Evolutionary conservation across 805 yeast species (phyloP), one percentile per base, ranked within the genome.

Genomic region (Starmera caribaea): DNA sequence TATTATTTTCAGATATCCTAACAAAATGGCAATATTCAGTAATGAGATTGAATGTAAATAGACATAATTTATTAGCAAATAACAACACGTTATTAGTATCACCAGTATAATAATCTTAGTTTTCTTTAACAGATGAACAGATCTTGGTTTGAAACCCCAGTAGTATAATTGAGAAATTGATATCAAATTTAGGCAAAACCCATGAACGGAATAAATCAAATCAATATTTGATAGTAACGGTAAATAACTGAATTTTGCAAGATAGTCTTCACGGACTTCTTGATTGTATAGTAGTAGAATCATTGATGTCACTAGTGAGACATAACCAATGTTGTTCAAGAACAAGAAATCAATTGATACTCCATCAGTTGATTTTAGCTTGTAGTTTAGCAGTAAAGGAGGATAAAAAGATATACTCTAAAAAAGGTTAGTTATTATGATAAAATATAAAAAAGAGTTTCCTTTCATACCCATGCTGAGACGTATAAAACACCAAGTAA

Each of bases 341-440:
- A 64, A 53, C 3, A 70, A 52, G 42, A 65, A 72, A 45, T 74
- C 81, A 4, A 65, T 46, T 0, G 79, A 74, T 2, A 74, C 50
- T 0, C 77, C 76, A 38, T 70, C 72, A 0, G 78, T 58, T 0
- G 73, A 62, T 38, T 52, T 56, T 13, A 63, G 53, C 24, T 46
- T 53, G 46, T 60, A 62, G 43, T 71, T 71, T 8, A 69, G 54
- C 8, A 62, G 32, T 7, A 74, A 39, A 2, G 74, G 69, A 4
- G 79, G 76, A 44, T 74, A 74, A 53, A 68, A 69, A 2, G 79
- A 69, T 1, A 71, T 40, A 13, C 76, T 62, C 73, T 65, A 21
- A 9, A 4, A 31, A 11, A 9, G 21, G 30, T 28, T 16, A 15
- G 41, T 42, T 41, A 40, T 35, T 38, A 36, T 5, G 8, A 12